Percentiles rank a stretch among this genome's conserved stretches.
These are phyloP conservation scores for Fusarium newnesense DNA, from an alignment of 2,329 filamentous ascomycete species.

Conservation along the genomic window DNA sequence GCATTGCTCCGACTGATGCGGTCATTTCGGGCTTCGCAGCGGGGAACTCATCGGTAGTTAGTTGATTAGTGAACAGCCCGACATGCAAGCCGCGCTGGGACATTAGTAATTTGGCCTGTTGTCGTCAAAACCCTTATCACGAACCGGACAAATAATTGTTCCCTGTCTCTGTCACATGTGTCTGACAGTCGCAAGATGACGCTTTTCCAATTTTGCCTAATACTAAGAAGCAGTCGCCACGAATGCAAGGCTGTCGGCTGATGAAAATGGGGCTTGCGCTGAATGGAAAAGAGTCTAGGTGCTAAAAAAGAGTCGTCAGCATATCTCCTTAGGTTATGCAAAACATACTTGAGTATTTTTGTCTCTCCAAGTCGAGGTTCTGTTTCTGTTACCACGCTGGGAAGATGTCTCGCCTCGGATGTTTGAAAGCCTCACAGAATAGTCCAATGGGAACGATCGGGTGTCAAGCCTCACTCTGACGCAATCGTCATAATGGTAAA, in stretches of 20 bases:
- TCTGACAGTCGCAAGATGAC: neutral
- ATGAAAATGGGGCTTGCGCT: neutral
- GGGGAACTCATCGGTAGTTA: neutral
- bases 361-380: accelerated
- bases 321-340: neutral
- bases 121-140: accelerated
- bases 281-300: neutral
- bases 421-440: neutral
- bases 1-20: neutral
- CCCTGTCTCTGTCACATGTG: neutral
- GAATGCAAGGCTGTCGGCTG: no score
- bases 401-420: neutral
- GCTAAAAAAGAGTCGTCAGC: accelerated
- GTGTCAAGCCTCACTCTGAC: no score
- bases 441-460: no score
- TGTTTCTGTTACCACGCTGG: neutral
- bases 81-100: accelerated
- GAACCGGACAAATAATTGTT: neutral
- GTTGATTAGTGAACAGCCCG: neutral
- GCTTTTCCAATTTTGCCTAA: neutral
- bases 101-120: neutral
- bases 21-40: neutral
- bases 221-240: neutral
- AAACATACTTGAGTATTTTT: neutral
- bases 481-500: neutral